Evolutionary conservation across 1,139 yeast species (phyloP), one percentile per base, ranked within the genome.

Genomic region (Debaryomycetaceae sp.): DNA sequence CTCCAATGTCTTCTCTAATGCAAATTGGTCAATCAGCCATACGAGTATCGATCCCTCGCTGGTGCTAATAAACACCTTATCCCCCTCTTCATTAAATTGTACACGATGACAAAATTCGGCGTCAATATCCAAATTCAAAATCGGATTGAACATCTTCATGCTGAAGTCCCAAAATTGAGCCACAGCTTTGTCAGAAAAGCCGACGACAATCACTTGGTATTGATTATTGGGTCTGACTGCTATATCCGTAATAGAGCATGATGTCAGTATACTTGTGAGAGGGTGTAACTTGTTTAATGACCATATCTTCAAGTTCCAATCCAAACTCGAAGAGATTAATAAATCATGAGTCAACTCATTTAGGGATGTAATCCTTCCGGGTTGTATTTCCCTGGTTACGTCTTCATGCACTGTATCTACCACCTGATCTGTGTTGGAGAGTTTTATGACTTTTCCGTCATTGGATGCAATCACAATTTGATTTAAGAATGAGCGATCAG

Each of bases 151-250:
- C 3, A 68, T 42, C 46, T 65, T 70, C 11, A 51, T 56, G 6
- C 60, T 55, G 36, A 83, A 58, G 54, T 83, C 81, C 86, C 86
- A 83, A 22, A 80, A 60, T 45, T 80, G 79, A n/a, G 82, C 54
- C 11, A 63, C 53, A 0, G 81, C 70, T n/a, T 57, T 43, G 17
- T 68, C 61, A 22, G 54, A 52, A 41, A 54, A 46, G 5, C 81
- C 82, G 23, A 76, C 72, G 1, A 76, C 62, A 1, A 78, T 76
- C 53, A 82, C 78, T 41, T 81, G 76, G 7, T 66, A 62, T 1
- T 69, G 64, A 9, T 57, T 49, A 8, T 57, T 53, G 0, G 83
- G 84, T 38, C 75, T 60, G 62, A 75, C 67, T 5, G 65, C 59
- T 1, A 78, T 64, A 39, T 70, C 76, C 40, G 68, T 61, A 0